Evolutionary conservation across 2,329 filamentous ascomycete species (phyloP), one percentile per base, ranked within the genome.

Genomic region (Fusarium redolens): DNA sequence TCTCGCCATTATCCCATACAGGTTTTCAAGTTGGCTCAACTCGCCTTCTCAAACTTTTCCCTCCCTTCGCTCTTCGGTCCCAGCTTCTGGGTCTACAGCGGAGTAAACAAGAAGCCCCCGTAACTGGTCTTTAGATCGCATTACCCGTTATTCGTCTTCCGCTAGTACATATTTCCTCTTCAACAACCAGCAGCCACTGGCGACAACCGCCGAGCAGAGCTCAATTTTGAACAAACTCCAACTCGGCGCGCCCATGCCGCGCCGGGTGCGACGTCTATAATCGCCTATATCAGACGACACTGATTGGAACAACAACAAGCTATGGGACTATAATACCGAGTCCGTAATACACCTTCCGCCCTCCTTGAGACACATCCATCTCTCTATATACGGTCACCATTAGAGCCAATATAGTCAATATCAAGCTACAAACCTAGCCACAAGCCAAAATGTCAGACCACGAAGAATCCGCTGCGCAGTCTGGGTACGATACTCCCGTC

Each of bases 71-170:
- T 97, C 87, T 92, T 96, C 84, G 94, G 94, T 88, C 96, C 95
- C 85, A 91, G 92, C 83, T 91, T 92, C 88, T 94, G 95, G 95
- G 95, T 97, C 91, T 96, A 96, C 85, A 92, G 92, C 88, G 95
- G 96, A 92, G 93, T 95, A 87, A 94, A 96, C 88, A 96, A 95
- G 88, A 96, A 97, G 86, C 96, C 96, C 83, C 96, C 96, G 89
- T 98, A 98, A 98, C 86, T 96, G 77, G 75, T 51, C 64, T 66
- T 67, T 56, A 59, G 57, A 69, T 64, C 38, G n/a, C 47, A 58
- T 59, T 48, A 54, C 22, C 37, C 60, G 31, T 61, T 61, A 15
- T 45, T 52, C 61, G 50, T 61, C 51, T 61, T 50, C 31, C 44
- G 54, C 50, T 61, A 38, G 45, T 57, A 56, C 28, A 65, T 43